phyloP scores from a whole-genome alignment of 1,139 yeast genomes.

The Pneumocystis carinii region DNA sequence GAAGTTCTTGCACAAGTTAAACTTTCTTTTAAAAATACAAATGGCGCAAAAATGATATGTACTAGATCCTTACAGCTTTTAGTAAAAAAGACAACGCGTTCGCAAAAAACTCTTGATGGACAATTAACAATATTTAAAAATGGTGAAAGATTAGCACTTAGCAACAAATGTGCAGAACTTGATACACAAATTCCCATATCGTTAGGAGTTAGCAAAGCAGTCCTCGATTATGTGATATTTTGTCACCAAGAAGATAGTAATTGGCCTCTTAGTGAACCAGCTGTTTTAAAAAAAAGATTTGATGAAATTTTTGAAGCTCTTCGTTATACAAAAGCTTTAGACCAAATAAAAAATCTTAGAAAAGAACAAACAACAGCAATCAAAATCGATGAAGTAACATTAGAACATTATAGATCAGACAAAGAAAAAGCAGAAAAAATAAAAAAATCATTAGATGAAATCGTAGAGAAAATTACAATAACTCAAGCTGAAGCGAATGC shows the following conservation, averaged over 20 bases:
- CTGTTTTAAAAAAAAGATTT: constrained; percentile 73
- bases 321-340: constrained; percentile 81
- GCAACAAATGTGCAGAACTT: constrained; percentile 73
- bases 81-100: constrained; percentile 44
- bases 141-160: constrained; percentile 59
- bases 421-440: constrained; percentile 56
- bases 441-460: constrained; percentile 32
- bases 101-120: constrained; percentile 85
- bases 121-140: constrained; percentile 48
- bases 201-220: constrained; percentile 76
- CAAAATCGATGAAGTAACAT: constrained; percentile 61
- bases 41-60: constrained; percentile 65
- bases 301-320: constrained; percentile 95
- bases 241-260: constrained; percentile 95
- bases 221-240: constrained; percentile 81
- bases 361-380: constrained; percentile 68
- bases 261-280: constrained; percentile 94
- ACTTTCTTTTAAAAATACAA: constrained; percentile 63
- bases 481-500: constrained; percentile 37
- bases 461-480: constrained; percentile 32
- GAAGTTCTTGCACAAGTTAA: constrained; percentile 83
- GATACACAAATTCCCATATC: constrained; percentile 68
- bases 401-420: constrained; percentile 58
- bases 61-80: constrained; percentile 70
- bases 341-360: constrained; percentile 49